Evolutionary conservation across 1,284 basidiomycete species (phyloP), one percentile per base, ranked within the genome.

Genomic region (Puccinia horiana): DNA sequence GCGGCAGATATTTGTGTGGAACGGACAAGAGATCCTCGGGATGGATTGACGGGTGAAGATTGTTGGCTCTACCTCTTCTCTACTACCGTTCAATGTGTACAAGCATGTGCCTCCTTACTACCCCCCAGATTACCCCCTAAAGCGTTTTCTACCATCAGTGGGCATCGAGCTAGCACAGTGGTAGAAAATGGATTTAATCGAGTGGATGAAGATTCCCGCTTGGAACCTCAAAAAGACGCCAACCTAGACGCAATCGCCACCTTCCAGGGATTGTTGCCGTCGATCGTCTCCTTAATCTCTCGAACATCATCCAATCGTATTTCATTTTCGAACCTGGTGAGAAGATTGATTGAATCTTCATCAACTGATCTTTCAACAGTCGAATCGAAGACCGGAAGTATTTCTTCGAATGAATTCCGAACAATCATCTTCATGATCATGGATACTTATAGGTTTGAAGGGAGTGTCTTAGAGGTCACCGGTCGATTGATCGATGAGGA

Each of bases 361-460:
- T 65, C 86, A 0, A 83, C 86, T 86, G 11, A 81, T 85, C 49
- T 83, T 35, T 73, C 84, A 83, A 90, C 92, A 1, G 76, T 80
- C 20, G 70, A 52, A n/a, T 89, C 12, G 87, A 87, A 56, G 2
- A 37, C 18, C 35, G 35, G 47, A 3, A 52, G 70, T 49, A 87
- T 87, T 67, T n/a, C 44, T 6, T 98, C 98, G 86, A 92, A 92
- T 47, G 95, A 98, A 87, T 96, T 98, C 87, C 91, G 95, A 65
- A 90, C 91, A 4, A 95, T 99, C 82, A 89, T 99, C 32, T 92
- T 92, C 0, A 93, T 94, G 42, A 99, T 99, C 94, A 88, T 98
- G 84, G 94, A 96, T 85, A 93, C 94, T 1, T 98, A 98, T 88
- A 91, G 92, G 32, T 91, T 93, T 6, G 95, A 99, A 84, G 92